These are phyloP conservation scores for Arachis stenosperma DNA, from an alignment of 306 rosid genomes.

Conservation along the genomic window DNA sequence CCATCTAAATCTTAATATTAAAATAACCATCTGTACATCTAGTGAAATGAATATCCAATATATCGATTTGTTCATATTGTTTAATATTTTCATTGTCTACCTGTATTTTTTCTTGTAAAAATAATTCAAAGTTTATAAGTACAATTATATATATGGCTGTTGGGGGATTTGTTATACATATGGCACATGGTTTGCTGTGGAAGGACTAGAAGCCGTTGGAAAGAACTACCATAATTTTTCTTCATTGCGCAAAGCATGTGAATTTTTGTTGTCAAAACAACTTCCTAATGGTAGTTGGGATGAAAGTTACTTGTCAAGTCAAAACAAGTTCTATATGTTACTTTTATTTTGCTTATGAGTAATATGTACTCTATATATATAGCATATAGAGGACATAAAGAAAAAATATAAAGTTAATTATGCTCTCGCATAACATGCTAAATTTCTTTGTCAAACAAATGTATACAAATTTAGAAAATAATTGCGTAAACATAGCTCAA, in stretches of 20 bases:
- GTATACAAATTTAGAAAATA: slow-evolving; percentile 60
- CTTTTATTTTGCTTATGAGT: slow-evolving; percentile 9
- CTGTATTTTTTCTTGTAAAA: too few relatives aligned
- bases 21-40: too few relatives aligned
- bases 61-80: too few relatives aligned
- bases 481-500: slow-evolving; percentile 65
- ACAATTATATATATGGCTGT: slow-evolving; percentile 45
- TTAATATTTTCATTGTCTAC: too few relatives aligned
- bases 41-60: too few relatives aligned
- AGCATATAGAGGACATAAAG: too few relatives aligned
- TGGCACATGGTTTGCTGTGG: slow-evolving; percentile 73
- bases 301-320: slow-evolving; percentile 73
- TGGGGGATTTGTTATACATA: slow-evolving; percentile 90
- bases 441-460: slow-evolving; percentile 46
- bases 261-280: slow-evolving; percentile 67
- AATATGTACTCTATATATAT: too few relatives aligned
- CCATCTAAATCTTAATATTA: too few relatives aligned
- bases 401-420: not conserved
- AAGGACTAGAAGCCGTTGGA: slow-evolving; percentile 55
- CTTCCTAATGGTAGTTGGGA: slow-evolving; percentile 79
- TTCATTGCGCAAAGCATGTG: slow-evolving; percentile 59
- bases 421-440: too few relatives aligned
- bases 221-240: slow-evolving; percentile 46
- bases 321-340: slow-evolving; percentile 55
- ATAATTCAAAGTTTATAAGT: not conserved